A percentile compares a stretch with the other conserved stretches of the same genome.
These are phyloP conservation scores for Microthlaspi erraticum DNA, from an alignment of 345 rosid species.

Conservation along the genomic window DNA sequence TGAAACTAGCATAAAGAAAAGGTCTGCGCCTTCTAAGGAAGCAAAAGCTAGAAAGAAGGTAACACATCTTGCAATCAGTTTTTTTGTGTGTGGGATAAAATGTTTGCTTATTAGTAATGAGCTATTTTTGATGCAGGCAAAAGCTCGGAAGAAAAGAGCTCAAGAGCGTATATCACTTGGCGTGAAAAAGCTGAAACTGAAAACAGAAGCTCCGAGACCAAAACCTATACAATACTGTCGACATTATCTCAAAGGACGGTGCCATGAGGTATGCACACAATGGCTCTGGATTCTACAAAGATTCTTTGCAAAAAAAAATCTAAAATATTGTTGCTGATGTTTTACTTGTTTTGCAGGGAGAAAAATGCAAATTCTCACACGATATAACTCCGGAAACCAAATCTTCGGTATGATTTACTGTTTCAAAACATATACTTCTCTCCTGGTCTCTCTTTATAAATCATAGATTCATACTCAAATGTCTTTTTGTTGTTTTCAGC, in stretches of 20 bases:
- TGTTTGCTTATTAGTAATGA: conserved; percentile 23
- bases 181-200: conserved; percentile 81
- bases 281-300: conserved; percentile 6
- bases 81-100: conserved; percentile 2
- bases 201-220: conserved; percentile 59
- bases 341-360: conserved; percentile 58
- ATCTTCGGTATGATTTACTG: conserved; percentile 44
- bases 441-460: too few species aligned
- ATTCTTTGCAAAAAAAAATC: not conserved
- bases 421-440: conserved; percentile 1
- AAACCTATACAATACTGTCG: conserved; percentile 66
- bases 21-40: conserved; percentile 51
- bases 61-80: conserved; percentile 15
- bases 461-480: not conserved
- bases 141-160: conserved; percentile 73
- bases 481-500: conserved; percentile 63
- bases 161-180: conserved; percentile 73
- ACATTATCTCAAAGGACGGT: conserved; percentile 80
- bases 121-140: conserved; percentile 55
- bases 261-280: conserved; percentile 64
- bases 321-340: conserved; percentile 7
- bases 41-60: conserved; percentile 77
- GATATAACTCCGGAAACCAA: conserved; percentile 81
- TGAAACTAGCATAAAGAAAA: conserved; percentile 51
- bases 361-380: conserved; percentile 87